A percentile compares a stretch with the other conserved stretches of the same genome.
Conservation (phyloP, 2,329 filamentous ascomycete species). For the Escovopsis weberi region DNA sequence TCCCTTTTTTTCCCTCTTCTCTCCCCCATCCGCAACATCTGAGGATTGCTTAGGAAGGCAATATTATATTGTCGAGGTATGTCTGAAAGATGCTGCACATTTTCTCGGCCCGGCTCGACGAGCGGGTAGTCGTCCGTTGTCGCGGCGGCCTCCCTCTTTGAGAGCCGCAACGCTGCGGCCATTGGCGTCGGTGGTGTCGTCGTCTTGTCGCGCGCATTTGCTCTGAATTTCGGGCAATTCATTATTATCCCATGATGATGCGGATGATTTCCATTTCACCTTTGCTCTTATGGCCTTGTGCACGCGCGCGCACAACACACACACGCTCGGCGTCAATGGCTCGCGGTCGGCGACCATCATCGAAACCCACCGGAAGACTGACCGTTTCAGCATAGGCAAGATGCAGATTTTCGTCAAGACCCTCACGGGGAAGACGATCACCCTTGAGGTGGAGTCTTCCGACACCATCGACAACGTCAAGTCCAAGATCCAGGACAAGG, state of each 20-base stretch:
- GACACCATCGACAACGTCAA: constrained; percentile 99
- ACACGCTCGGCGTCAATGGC: neutral
- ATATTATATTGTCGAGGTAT: constrained; percentile 47
- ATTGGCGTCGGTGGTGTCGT: neutral
- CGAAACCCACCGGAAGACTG: constrained; percentile 17
- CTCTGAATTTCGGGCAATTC: too few relatives aligned
- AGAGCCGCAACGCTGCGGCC: too few relatives aligned
- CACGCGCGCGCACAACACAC: neutral
- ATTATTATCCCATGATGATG: too few relatives aligned
- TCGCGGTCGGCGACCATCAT: neutral
- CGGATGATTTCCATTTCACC: neutral
- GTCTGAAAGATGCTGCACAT: constrained; percentile 37
- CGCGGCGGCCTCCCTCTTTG: constrained; percentile 11
- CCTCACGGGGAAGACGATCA: constrained; percentile 99
- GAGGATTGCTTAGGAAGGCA: constrained; percentile 50
- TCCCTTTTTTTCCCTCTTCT: neutral
- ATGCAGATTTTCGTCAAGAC: constrained; percentile 71
- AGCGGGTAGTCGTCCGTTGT: constrained; percentile 14
- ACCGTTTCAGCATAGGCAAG: constrained; percentile 39
- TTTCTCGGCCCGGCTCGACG: constrained; percentile 9
- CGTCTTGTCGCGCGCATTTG: neutral
- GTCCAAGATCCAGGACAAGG: constrained; percentile 98
- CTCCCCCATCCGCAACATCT: constrained; percentile 31
- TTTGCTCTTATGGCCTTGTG: constrained; percentile 1
- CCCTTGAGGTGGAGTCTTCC: constrained; percentile 99